Evolutionary conservation across 1,284 basidiomycete species (phyloP), one percentile per base, ranked within the genome.

Genomic region (Ganoderma lingzhi): DNA sequence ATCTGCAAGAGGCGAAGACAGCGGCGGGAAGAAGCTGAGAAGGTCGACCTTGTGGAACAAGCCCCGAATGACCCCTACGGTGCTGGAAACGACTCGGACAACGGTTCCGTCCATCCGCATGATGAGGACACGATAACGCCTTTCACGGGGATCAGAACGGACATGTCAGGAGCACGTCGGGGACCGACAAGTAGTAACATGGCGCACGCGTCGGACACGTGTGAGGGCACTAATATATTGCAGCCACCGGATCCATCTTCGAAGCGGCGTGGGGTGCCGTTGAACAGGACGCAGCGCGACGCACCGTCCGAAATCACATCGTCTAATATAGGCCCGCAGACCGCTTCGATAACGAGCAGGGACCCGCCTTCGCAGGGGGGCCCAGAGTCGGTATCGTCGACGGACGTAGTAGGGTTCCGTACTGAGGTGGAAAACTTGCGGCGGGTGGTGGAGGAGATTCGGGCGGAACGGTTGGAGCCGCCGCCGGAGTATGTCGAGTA

Each of bases 341-440:
- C 37, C 0, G 56, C 28, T 42, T 67, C 62, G 0, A 64, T 70
- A 42, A 76, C 74, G 51, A 75, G 75, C 58, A 48, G 67, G 8
- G 73, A 76, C 4, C 76, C 74, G 19, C 72, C 74, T 3, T 73
- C 75, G 32, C 64, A 69, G 0, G 61, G 42, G 44, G 48, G 19
- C 19, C 23, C 53, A 44, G 64, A 30, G n/a, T 68, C 71, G n/a
- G 28, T 75, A 6, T 74, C 76, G 23, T 73, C 76, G 37, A 69
- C 66, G 39, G 76, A 76, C 39, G 71, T 78, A 6, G 30, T 65
- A 9, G 72, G 71, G 8, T 65, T 78, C 56, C 73, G 76, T 9
- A 60, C 70, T 4, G 78, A 78, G 68, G 74, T 78, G 44, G 74
- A 76, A 69, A 76, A 77, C 53, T 65, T 78, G 61, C 69, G 78